Conservation (phyloP, 139 green algal species). For the Auxenochlorella pyrenoidosa region DNA sequence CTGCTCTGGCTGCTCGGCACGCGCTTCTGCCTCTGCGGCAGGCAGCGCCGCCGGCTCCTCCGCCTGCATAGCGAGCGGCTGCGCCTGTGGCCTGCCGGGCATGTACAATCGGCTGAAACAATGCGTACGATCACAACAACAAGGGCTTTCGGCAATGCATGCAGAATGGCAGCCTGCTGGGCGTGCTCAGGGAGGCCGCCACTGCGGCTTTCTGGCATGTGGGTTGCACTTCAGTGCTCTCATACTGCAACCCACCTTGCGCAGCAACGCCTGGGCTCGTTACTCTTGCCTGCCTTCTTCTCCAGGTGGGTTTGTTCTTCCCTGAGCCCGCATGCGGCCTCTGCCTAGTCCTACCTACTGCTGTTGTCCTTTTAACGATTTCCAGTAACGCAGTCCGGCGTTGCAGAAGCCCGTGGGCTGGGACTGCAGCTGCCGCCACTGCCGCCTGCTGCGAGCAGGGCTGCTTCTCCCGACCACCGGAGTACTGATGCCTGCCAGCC, state of each 20-base stretch:
- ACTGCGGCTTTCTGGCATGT: too few species aligned
- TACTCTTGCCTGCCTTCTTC: too few species aligned
- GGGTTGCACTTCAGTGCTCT: too few species aligned
- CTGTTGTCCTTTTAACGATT: too few species aligned
- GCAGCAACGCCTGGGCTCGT: too few species aligned
- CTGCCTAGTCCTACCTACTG: too few species aligned
- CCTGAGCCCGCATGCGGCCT: too few species aligned
- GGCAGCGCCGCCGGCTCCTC: background rate
- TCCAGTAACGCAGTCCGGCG: too few species aligned
- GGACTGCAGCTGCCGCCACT: background rate
- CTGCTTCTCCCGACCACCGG: background rate
- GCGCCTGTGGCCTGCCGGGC: background rate
- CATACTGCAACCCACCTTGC: too few species aligned
- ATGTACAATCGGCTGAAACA: background rate
- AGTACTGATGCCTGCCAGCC: background rate
- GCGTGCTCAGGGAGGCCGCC: background rate
- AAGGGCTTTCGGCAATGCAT: background rate
- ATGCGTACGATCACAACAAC: background rate
- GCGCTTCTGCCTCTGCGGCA: background rate
- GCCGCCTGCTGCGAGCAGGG: background rate
- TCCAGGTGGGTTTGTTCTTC: too few species aligned
- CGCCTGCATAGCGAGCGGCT: background rate
- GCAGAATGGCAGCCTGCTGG: background rate
- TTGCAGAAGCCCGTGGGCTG: too few species aligned
- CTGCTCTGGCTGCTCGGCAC: slow-evolving; percentile 4